Conservation (phyloP, 1,284 basidiomycete genomes). For the Agaricales sp. region DNA sequence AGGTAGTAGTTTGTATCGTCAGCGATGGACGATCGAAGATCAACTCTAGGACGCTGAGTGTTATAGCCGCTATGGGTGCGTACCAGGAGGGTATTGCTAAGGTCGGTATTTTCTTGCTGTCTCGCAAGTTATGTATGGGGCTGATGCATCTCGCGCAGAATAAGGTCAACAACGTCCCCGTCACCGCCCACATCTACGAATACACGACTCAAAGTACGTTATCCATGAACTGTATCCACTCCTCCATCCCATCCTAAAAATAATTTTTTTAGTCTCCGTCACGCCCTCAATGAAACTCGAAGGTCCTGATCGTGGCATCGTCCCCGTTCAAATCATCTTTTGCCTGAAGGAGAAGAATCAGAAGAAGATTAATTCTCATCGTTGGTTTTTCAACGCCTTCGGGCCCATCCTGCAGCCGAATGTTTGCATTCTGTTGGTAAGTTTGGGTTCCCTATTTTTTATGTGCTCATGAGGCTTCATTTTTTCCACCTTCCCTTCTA, state of each 20-base stretch:
- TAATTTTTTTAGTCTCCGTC: conserved; percentile 55
- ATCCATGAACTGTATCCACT: conserved; percentile 1
- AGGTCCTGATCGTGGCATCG: conserved; percentile 67
- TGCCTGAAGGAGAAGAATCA: conserved; percentile 91
- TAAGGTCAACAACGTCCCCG: conserved; percentile 76
- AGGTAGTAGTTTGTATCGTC: conserved; percentile 36
- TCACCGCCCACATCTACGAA: conserved; percentile 92
- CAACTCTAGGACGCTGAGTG: conserved; percentile 51
- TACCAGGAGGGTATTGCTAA: conserved; percentile 88
- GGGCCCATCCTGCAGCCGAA: conserved; percentile 74
- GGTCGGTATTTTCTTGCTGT: conserved; percentile 22
- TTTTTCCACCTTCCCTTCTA: neutral
- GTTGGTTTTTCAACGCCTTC: conserved; percentile 90
- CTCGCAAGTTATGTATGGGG: neutral
- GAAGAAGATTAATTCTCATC: conserved; percentile 91
- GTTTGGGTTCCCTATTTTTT: neutral
- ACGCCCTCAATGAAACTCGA: conserved; percentile 76
- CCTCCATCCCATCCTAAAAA: conserved; percentile 7
- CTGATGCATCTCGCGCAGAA: conserved; percentile 32
- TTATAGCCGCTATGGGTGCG: conserved; percentile 55
- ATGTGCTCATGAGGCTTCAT: neutral
- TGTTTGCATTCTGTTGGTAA: conserved; percentile 68
- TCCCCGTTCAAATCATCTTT: conserved; percentile 90
- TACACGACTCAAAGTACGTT: conserved; percentile 79
- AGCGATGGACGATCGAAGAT: conserved; percentile 42